These are phyloP conservation scores for Phaeotremella skinneri DNA, from an alignment of 768 basidiomycete species.

Conservation along the genomic window DNA sequence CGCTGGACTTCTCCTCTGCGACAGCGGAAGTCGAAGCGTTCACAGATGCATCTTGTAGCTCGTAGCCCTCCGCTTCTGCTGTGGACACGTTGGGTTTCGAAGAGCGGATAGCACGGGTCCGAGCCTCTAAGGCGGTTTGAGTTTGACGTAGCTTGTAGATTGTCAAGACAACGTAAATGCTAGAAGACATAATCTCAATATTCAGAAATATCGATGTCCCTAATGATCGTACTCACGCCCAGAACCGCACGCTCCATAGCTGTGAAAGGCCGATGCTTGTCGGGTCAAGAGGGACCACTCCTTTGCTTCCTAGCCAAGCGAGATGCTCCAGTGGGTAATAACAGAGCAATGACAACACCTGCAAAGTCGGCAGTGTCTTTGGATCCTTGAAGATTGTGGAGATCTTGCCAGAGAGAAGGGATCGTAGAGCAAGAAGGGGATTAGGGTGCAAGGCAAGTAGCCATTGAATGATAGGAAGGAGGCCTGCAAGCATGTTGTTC, in stretches of 20 bases:
- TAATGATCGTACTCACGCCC: constrained; percentile 43
- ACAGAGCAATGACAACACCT: constrained; percentile 35
- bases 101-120: constrained; percentile 21
- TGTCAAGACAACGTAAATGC: constrained; percentile 42
- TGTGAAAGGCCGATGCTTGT: constrained; percentile 16
- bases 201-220: not conserved
- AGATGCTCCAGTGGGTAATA: constrained; percentile 50
- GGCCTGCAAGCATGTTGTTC: constrained; percentile 12
- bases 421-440: constrained; percentile 27
- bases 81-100: constrained; percentile 23
- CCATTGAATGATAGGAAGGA: constrained; percentile 29
- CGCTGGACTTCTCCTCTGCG: not conserved
- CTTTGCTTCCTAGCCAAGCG: constrained; percentile 41
- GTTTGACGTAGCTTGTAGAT: constrained; percentile 32
- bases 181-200: constrained; percentile 12
- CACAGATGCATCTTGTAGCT: constrained; percentile 17
- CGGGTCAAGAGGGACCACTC: constrained; percentile 32
- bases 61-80: constrained; percentile 43
- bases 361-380: constrained; percentile 37
- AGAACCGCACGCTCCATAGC: constrained; percentile 49
- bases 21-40: constrained; percentile 1
- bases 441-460: constrained; percentile 37
- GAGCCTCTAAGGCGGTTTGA: constrained; percentile 19
- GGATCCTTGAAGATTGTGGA: not conserved
- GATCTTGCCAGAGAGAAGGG: constrained; percentile 8